Conservation (phyloP, 1,284 basidiomycete species). For the Cryptococcus jaspeensis region DNA sequence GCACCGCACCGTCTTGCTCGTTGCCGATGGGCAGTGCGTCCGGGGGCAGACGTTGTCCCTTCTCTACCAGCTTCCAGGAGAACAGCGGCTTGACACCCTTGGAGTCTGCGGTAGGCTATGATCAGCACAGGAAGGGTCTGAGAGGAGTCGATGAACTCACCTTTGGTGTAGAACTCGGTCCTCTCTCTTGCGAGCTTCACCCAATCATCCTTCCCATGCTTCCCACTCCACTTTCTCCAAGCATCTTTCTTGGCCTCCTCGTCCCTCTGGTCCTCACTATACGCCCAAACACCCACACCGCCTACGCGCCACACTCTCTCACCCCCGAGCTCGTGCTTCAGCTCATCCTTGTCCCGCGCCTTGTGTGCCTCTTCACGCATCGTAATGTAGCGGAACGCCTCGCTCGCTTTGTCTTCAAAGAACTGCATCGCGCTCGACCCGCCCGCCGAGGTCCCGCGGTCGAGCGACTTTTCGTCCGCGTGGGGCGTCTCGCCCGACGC, state of each 20-base stretch:
- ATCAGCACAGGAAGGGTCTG: too few relatives aligned
- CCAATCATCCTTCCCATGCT: slow-evolving; percentile 55
- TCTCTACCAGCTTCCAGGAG: slow-evolving; percentile 45
- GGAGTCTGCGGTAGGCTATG: slow-evolving; percentile 22
- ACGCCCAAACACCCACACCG: slow-evolving; percentile 40
- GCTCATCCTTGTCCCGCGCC: slow-evolving; percentile 24
- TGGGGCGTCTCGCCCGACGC: too few relatives aligned
- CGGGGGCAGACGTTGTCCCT: slow-evolving; percentile 30
- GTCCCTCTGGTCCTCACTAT: slow-evolving; percentile 22
- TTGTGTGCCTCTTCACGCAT: slow-evolving; percentile 26
- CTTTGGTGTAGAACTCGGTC: slow-evolving; percentile 49
- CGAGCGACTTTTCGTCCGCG: neutral
- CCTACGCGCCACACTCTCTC: slow-evolving; percentile 38
- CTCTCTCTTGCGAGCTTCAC: slow-evolving; percentile 66
- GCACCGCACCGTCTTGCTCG: slow-evolving; percentile 38
- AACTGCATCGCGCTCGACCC: slow-evolving; percentile 16
- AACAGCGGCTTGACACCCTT: slow-evolving; percentile 34
- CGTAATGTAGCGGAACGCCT: slow-evolving; percentile 22
- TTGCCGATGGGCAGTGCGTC: slow-evolving; percentile 48
- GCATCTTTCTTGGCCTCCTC: slow-evolving; percentile 31
- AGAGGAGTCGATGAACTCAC: slow-evolving; percentile 11
- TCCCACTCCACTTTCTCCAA: slow-evolving; percentile 32
- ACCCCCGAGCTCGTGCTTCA: slow-evolving; percentile 39
- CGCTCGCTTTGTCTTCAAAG: slow-evolving; percentile 19
- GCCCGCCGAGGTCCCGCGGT: neutral